These are phyloP conservation scores for Blastobotrys arbuscula DNA, from an alignment of 1,139 yeast species.

Conservation along the genomic window DNA sequence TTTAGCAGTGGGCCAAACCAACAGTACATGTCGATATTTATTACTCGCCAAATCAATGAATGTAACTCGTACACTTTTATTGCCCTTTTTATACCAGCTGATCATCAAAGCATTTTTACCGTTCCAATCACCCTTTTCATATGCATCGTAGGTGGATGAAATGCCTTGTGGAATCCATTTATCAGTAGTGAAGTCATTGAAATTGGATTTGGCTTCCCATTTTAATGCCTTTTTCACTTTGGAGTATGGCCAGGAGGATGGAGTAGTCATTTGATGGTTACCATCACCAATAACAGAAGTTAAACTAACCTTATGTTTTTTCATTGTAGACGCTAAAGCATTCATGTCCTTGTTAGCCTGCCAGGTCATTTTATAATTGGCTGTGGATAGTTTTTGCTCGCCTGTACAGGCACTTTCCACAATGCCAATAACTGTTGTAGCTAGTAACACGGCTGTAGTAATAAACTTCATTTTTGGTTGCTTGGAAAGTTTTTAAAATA, in stretches of 20 bases:
- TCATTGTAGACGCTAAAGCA: constrained; percentile 9
- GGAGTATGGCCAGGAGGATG: not conserved
- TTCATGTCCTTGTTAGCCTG: not conserved
- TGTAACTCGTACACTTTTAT: constrained; percentile 9
- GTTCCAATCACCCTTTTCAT: constrained; percentile 14
- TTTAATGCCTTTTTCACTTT: constrained; percentile 9
- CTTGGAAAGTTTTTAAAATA: no score
- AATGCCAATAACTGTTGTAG: not conserved
- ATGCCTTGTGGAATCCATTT: constrained; percentile 15
- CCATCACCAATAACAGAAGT: constrained; percentile 12
- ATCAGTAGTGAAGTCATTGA: constrained; percentile 9
- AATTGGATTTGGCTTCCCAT: constrained; percentile 8
- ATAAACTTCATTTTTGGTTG: no score
- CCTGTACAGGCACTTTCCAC: constrained; percentile 6
- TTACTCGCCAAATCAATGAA: constrained; percentile 10
- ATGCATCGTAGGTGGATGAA: constrained; percentile 12
- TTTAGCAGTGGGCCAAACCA: constrained; percentile 12
- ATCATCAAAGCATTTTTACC: constrained; percentile 12
- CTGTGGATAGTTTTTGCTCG: constrained; percentile 1
- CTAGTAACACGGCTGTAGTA: no score
- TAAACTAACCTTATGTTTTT: constrained; percentile 9
- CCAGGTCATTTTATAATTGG: constrained; percentile 1
- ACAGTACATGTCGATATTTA: constrained; percentile 12
- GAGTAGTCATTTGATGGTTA: constrained; percentile 8
- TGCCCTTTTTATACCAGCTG: constrained; percentile 9